These are phyloP conservation scores for Vaccinium corymbosum DNA, from an alignment of 148 eudicot species.

Conservation along the genomic window DNA sequence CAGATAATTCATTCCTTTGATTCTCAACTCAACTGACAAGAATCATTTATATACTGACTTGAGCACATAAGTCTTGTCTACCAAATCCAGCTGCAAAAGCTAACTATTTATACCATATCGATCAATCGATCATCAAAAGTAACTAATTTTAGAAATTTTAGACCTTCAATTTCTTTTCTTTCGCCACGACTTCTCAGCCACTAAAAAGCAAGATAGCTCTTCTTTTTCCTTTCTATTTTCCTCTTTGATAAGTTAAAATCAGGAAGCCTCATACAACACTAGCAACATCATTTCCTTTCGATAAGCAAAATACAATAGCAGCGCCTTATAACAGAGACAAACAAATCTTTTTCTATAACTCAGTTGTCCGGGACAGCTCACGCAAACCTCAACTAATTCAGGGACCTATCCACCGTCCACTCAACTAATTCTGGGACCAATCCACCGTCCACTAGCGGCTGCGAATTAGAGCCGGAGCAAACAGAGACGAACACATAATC, in stretches of 20 bases:
- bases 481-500: slow-evolving; percentile 2
- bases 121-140: background rate
- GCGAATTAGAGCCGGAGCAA: background rate
- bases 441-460: background rate
- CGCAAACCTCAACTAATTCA: background rate
- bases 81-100: background rate
- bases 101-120: background rate
- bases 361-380: background rate
- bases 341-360: background rate
- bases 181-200: background rate
- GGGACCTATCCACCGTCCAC: background rate
- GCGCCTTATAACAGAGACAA: background rate
- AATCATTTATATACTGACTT: background rate
- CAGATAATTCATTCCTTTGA: background rate
- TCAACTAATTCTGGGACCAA: background rate
- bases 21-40: background rate
- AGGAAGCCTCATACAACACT: background rate
- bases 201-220: background rate
- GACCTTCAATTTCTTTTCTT: background rate
- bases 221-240: background rate
- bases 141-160: background rate
- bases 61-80: background rate
- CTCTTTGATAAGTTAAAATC: background rate
- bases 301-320: background rate
- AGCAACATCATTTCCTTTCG: background rate